These are phyloP conservation scores for Cyberlindnera subsufficiens DNA, from an alignment of 805 yeast species.

Conservation along the genomic window DNA sequence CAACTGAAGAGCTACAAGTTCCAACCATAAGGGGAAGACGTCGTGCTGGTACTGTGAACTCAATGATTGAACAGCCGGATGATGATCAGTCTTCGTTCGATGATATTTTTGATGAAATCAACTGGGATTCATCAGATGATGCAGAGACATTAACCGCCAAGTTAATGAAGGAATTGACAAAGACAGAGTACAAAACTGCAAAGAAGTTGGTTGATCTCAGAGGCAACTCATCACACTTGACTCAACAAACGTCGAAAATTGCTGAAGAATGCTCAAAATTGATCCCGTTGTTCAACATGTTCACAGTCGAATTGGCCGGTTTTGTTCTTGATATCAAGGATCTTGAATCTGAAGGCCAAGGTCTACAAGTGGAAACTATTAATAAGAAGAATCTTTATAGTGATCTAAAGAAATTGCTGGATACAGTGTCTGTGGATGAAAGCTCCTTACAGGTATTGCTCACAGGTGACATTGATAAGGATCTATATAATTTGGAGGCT, in stretches of 20 bases:
- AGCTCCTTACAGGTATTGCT: conserved; percentile 43
- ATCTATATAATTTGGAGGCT: conserved; percentile 45
- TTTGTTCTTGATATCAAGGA: conserved; percentile 63
- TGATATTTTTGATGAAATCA: conserved; percentile 70
- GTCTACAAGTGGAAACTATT: conserved; percentile 75
- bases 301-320: conserved; percentile 55
- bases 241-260: conserved; percentile 37
- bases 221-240: conserved; percentile 34
- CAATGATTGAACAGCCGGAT: conserved; percentile 28
- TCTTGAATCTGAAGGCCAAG: conserved; percentile 72
- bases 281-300: conserved; percentile 47
- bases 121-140: conserved; percentile 69
- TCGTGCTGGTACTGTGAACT: conserved; percentile 25
- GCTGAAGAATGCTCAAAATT: conserved; percentile 48
- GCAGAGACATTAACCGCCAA: conserved; percentile 51
- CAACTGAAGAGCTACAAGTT: conserved; percentile 3
- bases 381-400: conserved; percentile 73
- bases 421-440: conserved; percentile 63
- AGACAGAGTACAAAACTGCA: conserved; percentile 58
- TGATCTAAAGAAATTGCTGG: conserved; percentile 61
- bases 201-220: conserved; percentile 48
- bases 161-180: conserved; percentile 52
- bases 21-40: conserved; percentile 9
- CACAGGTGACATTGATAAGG: conserved; percentile 42
- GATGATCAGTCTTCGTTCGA: conserved; percentile 32